phyloP scores from a whole-genome alignment of 768 basidiomycete genomes.

The Tulasnella sp. region DNA sequence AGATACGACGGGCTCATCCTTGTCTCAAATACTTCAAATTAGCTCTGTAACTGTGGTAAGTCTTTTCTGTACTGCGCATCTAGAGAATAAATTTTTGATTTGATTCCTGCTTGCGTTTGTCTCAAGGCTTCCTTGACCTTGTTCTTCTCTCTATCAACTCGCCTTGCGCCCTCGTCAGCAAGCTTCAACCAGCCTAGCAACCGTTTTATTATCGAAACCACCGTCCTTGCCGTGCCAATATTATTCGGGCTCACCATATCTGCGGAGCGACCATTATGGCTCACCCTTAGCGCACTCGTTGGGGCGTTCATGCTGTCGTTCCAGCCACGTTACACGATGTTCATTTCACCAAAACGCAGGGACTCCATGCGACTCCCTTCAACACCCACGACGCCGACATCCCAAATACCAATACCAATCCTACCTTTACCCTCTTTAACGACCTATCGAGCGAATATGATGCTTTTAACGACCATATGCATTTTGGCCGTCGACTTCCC shows the following conservation, averaged over 20 bases:
- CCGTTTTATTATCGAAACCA: constrained; percentile 6
- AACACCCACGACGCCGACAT: constrained; percentile 1
- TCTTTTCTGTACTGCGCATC: constrained; percentile 30
- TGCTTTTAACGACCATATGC: constrained; percentile 85
- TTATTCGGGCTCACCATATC: not conserved
- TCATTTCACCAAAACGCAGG: not conserved
- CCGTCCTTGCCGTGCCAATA: constrained; percentile 5
- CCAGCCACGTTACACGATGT: not conserved
- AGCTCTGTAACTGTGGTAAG: constrained; percentile 67
- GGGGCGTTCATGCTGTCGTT: constrained; percentile 16
- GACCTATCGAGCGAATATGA: constrained; percentile 91
- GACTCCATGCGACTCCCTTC: constrained; percentile 20
- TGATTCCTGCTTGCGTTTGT: not conserved
- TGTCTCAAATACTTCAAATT: constrained; percentile 68
- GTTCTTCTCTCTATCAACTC: constrained; percentile 10
- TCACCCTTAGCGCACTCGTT: not conserved
- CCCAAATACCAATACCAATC: constrained; percentile 21
- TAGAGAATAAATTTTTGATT: not conserved
- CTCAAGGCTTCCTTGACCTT: constrained; percentile 9
- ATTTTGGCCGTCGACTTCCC: constrained; percentile 98
- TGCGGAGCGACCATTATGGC: not conserved
- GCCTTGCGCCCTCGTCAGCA: not conserved
- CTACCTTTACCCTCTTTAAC: constrained; percentile 75
- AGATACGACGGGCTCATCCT: constrained; percentile 68
- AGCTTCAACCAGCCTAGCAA: constrained; percentile 2